A percentile compares a stretch with the other conserved stretches of the same genome.
Conservation (phyloP, 116 monocot species). For the Thalassia testudinum region DNA sequence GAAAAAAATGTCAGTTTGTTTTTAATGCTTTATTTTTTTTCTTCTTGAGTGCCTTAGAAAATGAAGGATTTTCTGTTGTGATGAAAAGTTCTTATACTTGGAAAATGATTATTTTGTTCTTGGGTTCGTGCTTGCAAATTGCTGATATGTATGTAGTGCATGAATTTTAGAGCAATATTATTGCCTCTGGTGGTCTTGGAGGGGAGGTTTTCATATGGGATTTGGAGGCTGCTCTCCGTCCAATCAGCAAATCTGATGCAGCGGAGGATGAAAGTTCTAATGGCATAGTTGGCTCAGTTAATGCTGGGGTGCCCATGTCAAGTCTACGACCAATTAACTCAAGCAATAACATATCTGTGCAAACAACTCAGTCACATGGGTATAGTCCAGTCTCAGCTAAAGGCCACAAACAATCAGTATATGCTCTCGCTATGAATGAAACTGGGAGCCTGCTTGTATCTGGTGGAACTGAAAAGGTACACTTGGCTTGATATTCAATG, state of each 20-base stretch:
- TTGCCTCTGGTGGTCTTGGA: slow-evolving; percentile 93
- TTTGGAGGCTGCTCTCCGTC: slow-evolving; percentile 74
- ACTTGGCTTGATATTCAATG: not conserved
- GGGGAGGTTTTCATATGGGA: slow-evolving; percentile 99
- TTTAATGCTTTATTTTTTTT: not conserved
- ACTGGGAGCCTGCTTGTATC: slow-evolving; percentile 81
- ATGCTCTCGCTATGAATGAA: slow-evolving; percentile 97
- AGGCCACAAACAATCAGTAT: slow-evolving; percentile 96
- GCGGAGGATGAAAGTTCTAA: slow-evolving; percentile 59
- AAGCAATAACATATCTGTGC: slow-evolving; percentile 35
- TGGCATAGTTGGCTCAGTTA: slow-evolving; percentile 40
- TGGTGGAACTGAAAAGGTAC: slow-evolving; percentile 97
- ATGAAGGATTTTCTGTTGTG: not conserved
- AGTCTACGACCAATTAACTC: slow-evolving; percentile 49
- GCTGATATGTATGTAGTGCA: slow-evolving; percentile 22
- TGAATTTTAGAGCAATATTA: slow-evolving; percentile 78
- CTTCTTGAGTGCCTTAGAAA: not conserved
- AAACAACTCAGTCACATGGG: slow-evolving; percentile 43
- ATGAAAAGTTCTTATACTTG: too few relatives aligned
- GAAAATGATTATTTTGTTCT: too few relatives aligned
- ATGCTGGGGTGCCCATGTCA: slow-evolving; percentile 43
- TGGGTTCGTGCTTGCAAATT: not conserved
- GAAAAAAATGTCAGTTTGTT: slow-evolving; percentile 64
- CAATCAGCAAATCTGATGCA: slow-evolving; percentile 43
- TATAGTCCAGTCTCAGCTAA: slow-evolving; percentile 74